Evolutionary conservation across 345 rosid genomes (phyloP), one percentile per base, ranked within the genome.

Genomic region (Melastoma malabathricum): DNA sequence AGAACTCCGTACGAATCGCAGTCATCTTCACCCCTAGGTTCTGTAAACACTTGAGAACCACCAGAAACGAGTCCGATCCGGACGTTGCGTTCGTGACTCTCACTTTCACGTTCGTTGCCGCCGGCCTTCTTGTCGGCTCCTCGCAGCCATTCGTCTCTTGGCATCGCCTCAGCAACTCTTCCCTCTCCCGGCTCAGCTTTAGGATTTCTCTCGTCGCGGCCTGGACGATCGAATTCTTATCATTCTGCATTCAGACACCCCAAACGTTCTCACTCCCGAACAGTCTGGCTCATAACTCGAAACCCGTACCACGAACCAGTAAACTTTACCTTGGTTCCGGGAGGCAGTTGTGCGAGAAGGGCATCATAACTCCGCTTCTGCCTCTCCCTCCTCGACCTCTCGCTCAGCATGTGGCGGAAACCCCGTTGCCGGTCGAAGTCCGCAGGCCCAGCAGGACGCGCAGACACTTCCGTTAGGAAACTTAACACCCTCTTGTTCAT

Each of bases 371-470:
- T 68, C 12, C 64, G 58, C 69, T 65, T 80, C 71, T 84, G 92
- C 68, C 44, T 78, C 58, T 64, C 72, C 67, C 97, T 73, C 52
- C 97, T 77, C 50, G 63, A 47, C 66, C 97, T 71, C 60, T 89
- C 97, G 47, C 68, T 78, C 70, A 84, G 47, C 83, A 64, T 75
- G 56, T 77, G 95, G 6, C 59, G 66, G 52, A 62, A 57, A 43
- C 71, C 23, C 50, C 79, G 69, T 1, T 66, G 65, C 41, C 66
- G 65, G 29, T 57, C 77, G n/a, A 60, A 48, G 13, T 63, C 74
- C 17, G 27, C 54, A 23, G 47, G 43, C 25, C 31, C 59, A 43
- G 7, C 31, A 57, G 18, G 46, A 41, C 43, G 38, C 8, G 56
- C 51, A 72, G 73, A 63, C 51, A 34, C 72, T 51, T 68, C 68